A percentile compares a stretch with the other conserved stretches of the same genome.
These are phyloP conservation scores for Syzygium jambos DNA, from an alignment of 345 rosid species.

Conservation along the genomic window DNA sequence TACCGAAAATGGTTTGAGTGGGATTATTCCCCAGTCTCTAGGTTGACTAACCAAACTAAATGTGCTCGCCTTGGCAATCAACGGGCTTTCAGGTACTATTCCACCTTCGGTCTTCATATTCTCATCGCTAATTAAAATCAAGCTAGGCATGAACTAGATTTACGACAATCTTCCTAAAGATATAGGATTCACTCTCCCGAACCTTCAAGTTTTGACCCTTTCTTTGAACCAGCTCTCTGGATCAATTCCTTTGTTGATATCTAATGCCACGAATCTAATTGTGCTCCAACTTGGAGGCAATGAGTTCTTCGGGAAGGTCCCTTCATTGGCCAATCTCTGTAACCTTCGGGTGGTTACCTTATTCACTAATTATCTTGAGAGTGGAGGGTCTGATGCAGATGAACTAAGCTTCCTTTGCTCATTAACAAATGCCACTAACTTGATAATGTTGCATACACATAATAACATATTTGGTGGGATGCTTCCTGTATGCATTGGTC, in stretches of 20 bases:
- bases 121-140: not conserved
- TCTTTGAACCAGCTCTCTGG: not conserved
- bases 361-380: conserved; percentile 1
- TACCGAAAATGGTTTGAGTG: no score
- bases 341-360: not conserved
- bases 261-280: conserved; percentile 1
- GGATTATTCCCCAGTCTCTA: no score
- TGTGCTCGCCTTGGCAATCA: not conserved
- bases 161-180: conserved; percentile 12
- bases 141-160: not conserved
- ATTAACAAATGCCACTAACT: conserved; percentile 1
- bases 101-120: conserved; percentile 19
- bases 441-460: not conserved
- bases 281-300: not conserved
- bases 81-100: conserved; percentile 5
- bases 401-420: conserved; percentile 9
- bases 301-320: conserved; percentile 1
- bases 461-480: not conserved
- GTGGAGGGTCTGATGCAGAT: not conserved
- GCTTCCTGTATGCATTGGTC: not conserved
- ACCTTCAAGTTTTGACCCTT: not conserved
- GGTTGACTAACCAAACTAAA: no score
- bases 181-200: conserved; percentile 9
- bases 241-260: conserved; percentile 2
- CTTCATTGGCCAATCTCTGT: conserved; percentile 2